A percentile compares a stretch with the other conserved stretches of the same genome.
phyloP scores from a whole-genome alignment of 2,329 filamentous ascomycete species.

The Cordyceps cicadae region DNA sequence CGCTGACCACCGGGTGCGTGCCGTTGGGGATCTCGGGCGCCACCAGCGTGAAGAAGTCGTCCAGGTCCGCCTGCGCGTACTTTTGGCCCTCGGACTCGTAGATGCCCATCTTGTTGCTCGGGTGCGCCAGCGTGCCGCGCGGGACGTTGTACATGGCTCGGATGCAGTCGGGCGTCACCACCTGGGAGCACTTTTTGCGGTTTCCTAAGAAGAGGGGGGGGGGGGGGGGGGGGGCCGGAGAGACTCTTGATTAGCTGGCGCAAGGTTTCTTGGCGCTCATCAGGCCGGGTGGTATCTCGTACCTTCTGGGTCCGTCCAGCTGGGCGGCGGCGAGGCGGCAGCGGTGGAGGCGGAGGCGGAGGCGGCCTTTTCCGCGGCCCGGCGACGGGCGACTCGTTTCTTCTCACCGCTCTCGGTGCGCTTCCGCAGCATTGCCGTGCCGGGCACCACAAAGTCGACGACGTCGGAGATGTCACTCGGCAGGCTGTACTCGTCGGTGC shows the following conservation, averaged over 20 bases:
- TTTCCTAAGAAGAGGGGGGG: background rate
- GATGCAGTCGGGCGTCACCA: constrained; percentile 30
- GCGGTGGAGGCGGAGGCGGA: too few species aligned
- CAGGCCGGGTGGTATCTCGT: background rate
- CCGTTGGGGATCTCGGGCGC: constrained; percentile 28
- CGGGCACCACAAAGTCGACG: constrained; percentile 33
- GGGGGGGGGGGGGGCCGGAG: too few species aligned
- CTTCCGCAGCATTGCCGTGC: constrained; percentile 22
- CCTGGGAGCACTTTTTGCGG: background rate
- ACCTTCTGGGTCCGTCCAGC: background rate
- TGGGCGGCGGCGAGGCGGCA: background rate
- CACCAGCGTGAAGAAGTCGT: constrained; percentile 27
- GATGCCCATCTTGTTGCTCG: constrained; percentile 33
- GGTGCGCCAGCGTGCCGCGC: constrained; percentile 20
- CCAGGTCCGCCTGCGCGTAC: constrained; percentile 32
- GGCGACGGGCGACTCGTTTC: background rate
- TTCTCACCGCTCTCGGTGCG: background rate
- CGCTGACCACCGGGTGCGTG: constrained; percentile 28
- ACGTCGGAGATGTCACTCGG: constrained; percentile 27
- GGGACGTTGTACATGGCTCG: constrained; percentile 36
- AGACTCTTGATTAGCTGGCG: too few species aligned
- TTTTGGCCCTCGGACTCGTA: constrained; percentile 32
- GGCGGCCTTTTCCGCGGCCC: background rate
- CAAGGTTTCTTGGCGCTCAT: too few species aligned
- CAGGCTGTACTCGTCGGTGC: constrained; percentile 29